Evolutionary conservation across 176 grass and related monocot genomes (phyloP).

Genomic region (Oryza longistaminata): DNA sequence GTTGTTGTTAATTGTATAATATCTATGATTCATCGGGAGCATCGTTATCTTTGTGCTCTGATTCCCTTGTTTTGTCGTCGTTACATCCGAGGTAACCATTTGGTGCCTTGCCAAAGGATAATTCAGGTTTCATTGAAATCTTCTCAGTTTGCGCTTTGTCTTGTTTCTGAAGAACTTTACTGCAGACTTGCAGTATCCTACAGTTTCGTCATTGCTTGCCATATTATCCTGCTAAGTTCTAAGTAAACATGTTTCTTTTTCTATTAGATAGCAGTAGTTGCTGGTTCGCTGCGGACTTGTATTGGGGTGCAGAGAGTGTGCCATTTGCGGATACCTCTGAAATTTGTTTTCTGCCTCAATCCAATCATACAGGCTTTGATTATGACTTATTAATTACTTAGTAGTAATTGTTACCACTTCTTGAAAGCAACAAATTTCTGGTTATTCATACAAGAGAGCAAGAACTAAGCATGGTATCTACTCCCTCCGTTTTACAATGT

Average conservation of each 20-base stretch:
- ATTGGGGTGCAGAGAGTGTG: not conserved
- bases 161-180: not conserved
- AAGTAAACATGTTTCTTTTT: not conserved
- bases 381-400: not conserved
- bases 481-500: too few relatives aligned
- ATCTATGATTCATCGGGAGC: slow-evolving; percentile 20
- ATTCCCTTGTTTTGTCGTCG: not conserved
- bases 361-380: not conserved
- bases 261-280: not conserved
- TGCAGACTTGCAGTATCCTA: not conserved
- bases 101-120: slow-evolving; percentile 33
- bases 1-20: not conserved
- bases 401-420: not conserved
- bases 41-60: slow-evolving; percentile 23
- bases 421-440: not conserved
- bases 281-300: not conserved
- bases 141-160: not conserved
- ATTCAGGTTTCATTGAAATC: slow-evolving; percentile 14
- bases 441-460: not conserved
- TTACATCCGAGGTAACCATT: slow-evolving; percentile 30
- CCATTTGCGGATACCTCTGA: not conserved
- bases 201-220: not conserved
- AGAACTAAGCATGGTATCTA: not conserved
- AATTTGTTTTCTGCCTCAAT: slow-evolving; percentile 14
- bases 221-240: not conserved